These are phyloP conservation scores for Pythium insidiosum DNA, from an alignment of 352 stramenopile species.

Conservation along the genomic window DNA sequence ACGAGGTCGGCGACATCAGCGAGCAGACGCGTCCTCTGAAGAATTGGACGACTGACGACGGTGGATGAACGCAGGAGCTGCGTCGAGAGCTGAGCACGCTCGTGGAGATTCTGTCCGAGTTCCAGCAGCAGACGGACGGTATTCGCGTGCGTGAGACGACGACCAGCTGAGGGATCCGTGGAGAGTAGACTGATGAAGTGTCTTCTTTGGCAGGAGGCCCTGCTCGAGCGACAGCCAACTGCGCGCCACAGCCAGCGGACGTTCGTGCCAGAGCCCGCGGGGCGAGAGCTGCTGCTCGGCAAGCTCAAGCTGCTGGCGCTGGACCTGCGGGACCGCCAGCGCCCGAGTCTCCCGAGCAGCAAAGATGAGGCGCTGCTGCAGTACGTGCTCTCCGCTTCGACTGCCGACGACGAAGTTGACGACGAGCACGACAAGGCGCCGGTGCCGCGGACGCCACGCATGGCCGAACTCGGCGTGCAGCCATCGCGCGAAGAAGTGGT, in stretches of 20 bases:
- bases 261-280: conserved; percentile 64
- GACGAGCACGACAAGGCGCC: conserved; percentile 3
- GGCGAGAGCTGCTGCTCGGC: conserved; percentile 52
- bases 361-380: conserved; percentile 53
- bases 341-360: conserved; percentile 4
- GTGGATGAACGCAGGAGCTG: no score
- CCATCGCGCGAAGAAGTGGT: conserved; percentile 8
- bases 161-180: no score
- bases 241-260: no score
- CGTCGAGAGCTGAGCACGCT: conserved; percentile 45
- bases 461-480: conserved; percentile 18
- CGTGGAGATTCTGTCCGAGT: conserved; percentile 70
- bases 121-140: conserved; percentile 68
- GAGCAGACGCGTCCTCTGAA: neutral
- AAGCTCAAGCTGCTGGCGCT: conserved; percentile 61
- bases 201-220: conserved; percentile 29
- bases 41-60: conserved; percentile 4
- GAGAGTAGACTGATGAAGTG: no score
- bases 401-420: neutral
- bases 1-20: conserved; percentile 24
- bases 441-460: conserved; percentile 33
- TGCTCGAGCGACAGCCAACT: conserved; percentile 29
- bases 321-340: conserved; percentile 19
- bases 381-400: conserved; percentile 37
- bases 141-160: conserved; percentile 72